A percentile compares a stretch with the other conserved stretches of the same genome.
These are phyloP conservation scores for Aureobasidium subglaciale DNA, from an alignment of 2,329 filamentous ascomycete genomes.

Conservation along the genomic window DNA sequence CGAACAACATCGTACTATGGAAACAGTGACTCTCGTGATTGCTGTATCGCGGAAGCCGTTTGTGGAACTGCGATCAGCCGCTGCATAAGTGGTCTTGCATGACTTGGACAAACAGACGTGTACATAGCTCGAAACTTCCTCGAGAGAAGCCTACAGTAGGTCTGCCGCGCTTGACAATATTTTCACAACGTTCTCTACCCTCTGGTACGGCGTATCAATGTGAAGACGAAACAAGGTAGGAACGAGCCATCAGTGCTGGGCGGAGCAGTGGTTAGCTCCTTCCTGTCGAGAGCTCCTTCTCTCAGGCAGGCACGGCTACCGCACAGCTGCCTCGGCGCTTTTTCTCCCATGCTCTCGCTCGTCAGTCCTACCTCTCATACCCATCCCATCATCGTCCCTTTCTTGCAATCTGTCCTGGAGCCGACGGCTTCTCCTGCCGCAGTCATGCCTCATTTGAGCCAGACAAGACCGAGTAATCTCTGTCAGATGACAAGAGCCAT, in stretches of 20 bases:
- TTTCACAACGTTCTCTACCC: too few species aligned
- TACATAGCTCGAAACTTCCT: too few species aligned
- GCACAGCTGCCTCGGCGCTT: neutral
- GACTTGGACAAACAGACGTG: too few species aligned
- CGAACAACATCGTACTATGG: neutral
- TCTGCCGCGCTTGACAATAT: too few species aligned
- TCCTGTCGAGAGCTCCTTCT: neutral
- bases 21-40: too few species aligned
- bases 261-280: neutral
- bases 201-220: too few species aligned
- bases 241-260: too few species aligned
- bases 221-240: too few species aligned
- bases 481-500: neutral
- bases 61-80: too few species aligned
- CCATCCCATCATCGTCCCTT: neutral
- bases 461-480: neutral
- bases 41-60: too few species aligned
- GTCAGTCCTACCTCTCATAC: neutral
- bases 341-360: neutral
- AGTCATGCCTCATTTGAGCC: neutral
- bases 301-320: neutral
- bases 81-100: too few species aligned
- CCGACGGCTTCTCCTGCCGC: neutral
- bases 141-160: too few species aligned
- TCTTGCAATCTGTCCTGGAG: neutral